phyloP scores from a whole-genome alignment of 1,139 yeast species.

The Wickerhamiella infanticola region DNA sequence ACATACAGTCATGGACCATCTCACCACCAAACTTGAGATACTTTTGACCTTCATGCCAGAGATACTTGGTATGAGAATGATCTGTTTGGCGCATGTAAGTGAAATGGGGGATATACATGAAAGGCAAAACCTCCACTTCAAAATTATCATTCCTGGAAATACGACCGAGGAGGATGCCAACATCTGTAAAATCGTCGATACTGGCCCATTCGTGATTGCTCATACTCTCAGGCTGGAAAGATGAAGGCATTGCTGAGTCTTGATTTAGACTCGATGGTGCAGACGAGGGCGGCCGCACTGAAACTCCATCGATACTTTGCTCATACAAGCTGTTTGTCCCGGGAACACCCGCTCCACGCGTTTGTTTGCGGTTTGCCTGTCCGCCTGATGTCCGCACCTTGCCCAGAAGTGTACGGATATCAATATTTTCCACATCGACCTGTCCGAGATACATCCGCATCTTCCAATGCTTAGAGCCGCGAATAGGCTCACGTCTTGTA shows the following conservation, averaged over 20 bases:
- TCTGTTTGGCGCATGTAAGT: slow-evolving; percentile 56
- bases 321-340: background rate
- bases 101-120: slow-evolving; percentile 61
- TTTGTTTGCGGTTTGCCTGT: background rate
- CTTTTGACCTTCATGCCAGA: slow-evolving; percentile 26
- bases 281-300: background rate
- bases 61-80: slow-evolving; percentile 19
- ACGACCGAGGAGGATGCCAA: slow-evolving; percentile 18
- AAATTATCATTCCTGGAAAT: slow-evolving; percentile 31
- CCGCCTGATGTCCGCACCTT: slow-evolving; percentile 35
- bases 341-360: background rate
- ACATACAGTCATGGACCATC: slow-evolving; percentile 48
- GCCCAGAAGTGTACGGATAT: slow-evolving; percentile 57
- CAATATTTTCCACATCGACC: slow-evolving; percentile 53
- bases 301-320: background rate
- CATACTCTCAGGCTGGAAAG: slow-evolving; percentile 22
- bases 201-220: slow-evolving; percentile 61
- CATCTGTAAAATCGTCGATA: slow-evolving; percentile 62
- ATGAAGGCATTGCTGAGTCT: background rate
- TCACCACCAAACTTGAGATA: slow-evolving; percentile 49
- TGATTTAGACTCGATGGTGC: background rate
- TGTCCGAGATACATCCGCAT: slow-evolving; percentile 68
- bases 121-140: slow-evolving; percentile 41
- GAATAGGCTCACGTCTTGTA: slow-evolving; percentile 58
- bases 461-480: slow-evolving; percentile 40